Conservation (phyloP, 306 rosid genomes). For the Benincasa hispida region DNA sequence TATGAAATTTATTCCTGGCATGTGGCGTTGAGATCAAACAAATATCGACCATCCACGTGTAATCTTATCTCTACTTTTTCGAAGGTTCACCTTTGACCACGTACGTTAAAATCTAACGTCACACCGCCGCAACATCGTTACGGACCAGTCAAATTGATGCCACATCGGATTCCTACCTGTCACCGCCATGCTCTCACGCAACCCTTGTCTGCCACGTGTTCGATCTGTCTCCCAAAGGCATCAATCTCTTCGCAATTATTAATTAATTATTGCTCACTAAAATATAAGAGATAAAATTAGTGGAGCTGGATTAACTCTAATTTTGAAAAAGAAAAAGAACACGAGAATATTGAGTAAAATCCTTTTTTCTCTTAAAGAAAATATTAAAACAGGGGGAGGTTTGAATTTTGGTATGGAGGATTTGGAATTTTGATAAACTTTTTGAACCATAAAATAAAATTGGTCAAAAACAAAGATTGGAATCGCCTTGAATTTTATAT, state of each 20-base stretch:
- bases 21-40: neutral
- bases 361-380: neutral
- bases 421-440: neutral
- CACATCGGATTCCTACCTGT: neutral
- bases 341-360: neutral
- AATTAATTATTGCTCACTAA: neutral
- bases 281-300: neutral
- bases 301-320: neutral
- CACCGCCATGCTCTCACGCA: neutral
- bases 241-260: neutral
- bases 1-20: neutral
- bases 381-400: neutral
- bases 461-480: slow-evolving; percentile 1
- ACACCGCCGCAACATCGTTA: neutral
- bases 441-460: neutral
- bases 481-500: neutral
- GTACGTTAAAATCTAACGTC: neutral
- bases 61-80: neutral
- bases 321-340: neutral
- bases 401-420: neutral
- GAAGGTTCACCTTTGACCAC: slow-evolving; percentile 3
- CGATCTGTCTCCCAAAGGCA: neutral
- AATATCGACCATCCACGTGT: slow-evolving; percentile 1
- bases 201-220: neutral
- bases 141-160: neutral